Evolutionary conservation across 768 basidiomycete species (phyloP).

Genomic region (Pulveroboletus sp.): DNA sequence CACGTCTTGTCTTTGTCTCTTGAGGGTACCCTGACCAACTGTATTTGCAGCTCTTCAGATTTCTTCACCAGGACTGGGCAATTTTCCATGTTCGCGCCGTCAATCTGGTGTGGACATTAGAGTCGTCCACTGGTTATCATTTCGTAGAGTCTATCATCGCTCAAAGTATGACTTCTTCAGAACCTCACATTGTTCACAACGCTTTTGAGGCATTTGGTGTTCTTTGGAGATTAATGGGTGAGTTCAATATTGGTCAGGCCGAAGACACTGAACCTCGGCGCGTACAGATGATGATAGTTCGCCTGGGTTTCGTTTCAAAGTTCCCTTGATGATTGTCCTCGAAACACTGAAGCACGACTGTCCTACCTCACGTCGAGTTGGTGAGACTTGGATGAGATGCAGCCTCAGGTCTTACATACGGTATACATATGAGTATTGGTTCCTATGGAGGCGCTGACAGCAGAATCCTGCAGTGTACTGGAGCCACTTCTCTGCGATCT

Average conservation of each 20-base stretch:
- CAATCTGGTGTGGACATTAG: constrained; percentile 76
- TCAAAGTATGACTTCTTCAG: constrained; percentile 57
- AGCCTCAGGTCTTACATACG: constrained; percentile 87
- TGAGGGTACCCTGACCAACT: background rate
- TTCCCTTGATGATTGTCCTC: constrained; percentile 83
- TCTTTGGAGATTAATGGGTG: constrained; percentile 86
- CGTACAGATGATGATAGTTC: constrained; percentile 67
- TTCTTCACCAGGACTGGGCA: constrained; percentile 60
- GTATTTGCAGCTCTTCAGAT: constrained; percentile 57
- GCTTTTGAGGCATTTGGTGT: constrained; percentile 88
- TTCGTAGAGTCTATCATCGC: constrained; percentile 80
- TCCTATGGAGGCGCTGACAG: background rate
- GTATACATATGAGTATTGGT: constrained; percentile 35
- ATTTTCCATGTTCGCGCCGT: constrained; percentile 81
- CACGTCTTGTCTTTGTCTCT: background rate
- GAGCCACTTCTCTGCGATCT: constrained; percentile 83
- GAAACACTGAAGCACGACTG: constrained; percentile 78
- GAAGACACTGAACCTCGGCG: constrained; percentile 4
- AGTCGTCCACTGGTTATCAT: constrained; percentile 46
- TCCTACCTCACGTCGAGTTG: constrained; percentile 67
- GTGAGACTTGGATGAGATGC: constrained; percentile 97
- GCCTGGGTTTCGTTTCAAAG: constrained; percentile 78
- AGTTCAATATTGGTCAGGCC: constrained; percentile 10
- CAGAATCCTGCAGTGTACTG: constrained; percentile 55
- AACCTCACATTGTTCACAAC: constrained; percentile 43